These are phyloP conservation scores for Penicillium goetzii DNA, from an alignment of 495 filamentous ascomycete genomes.

Conservation along the genomic window DNA sequence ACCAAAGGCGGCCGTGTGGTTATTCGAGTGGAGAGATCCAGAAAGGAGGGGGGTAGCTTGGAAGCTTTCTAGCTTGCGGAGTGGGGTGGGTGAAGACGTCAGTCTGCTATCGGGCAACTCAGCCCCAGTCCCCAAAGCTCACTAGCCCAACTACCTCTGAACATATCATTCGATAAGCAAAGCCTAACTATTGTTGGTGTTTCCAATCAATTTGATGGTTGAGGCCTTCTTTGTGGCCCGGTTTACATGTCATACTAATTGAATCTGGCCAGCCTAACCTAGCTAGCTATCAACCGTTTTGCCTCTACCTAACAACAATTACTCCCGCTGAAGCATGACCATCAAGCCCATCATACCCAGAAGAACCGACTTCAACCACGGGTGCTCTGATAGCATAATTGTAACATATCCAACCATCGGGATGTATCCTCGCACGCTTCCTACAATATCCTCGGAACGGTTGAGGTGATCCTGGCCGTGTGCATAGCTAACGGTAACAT, in stretches of 20 bases:
- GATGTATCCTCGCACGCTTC: constrained; percentile 91
- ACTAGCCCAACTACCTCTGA: not conserved
- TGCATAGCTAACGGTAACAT: constrained; percentile 49
- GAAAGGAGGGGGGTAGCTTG: constrained; percentile 11
- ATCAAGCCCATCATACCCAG: constrained; percentile 93
- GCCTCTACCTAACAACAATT: constrained; percentile 17
- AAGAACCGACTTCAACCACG: constrained; percentile 95
- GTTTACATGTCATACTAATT: constrained; percentile 1
- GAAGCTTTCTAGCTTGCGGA: constrained; percentile 23
- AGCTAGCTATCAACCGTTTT: not conserved
- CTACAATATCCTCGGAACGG: constrained; percentile 86
- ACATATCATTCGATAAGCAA: not conserved
- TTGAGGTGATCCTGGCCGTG: constrained; percentile 81
- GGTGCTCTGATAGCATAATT: constrained; percentile 93
- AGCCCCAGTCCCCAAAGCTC: not conserved
- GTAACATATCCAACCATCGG: constrained; percentile 97
- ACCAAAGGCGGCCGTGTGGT: not conserved
- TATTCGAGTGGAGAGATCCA: constrained; percentile 26
- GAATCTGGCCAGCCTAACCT: constrained; percentile 1
- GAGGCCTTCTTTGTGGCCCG: not conserved
- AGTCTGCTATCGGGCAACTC: constrained; percentile 12
- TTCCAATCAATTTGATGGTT: not conserved
- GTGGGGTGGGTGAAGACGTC: constrained; percentile 38
- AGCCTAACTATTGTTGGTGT: not conserved
- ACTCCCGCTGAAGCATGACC: constrained; percentile 92